Evolutionary conservation across 2,329 filamentous ascomycete species (phyloP).

Genomic region (Sclerotinia minor): DNA sequence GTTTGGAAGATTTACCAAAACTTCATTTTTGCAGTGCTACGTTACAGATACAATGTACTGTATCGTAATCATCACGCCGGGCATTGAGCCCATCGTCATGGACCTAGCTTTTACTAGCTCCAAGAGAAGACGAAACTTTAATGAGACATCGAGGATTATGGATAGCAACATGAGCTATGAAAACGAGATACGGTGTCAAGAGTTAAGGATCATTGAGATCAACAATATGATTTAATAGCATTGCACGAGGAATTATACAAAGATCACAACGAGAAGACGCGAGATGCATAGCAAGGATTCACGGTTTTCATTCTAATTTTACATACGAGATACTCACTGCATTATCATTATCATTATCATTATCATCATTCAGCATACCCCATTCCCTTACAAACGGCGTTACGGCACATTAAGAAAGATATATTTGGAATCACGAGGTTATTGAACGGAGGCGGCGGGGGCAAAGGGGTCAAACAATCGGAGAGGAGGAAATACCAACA

Average conservation of each 20-base stretch:
- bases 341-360: conserved; percentile 20
- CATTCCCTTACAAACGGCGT: conserved; percentile 16
- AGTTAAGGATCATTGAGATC: conserved; percentile 11
- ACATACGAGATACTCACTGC: conserved; percentile 4
- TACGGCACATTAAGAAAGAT: conserved; percentile 14
- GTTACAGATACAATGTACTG: conserved; percentile 6
- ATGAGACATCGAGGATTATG: conserved; percentile 14
- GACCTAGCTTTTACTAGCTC: neutral
- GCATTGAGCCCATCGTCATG: conserved; percentile 1
- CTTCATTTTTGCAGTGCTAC: conserved; percentile 22
- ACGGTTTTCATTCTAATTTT: conserved; percentile 13
- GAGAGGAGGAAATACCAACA: conserved; percentile 21
- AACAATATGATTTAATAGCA: conserved; percentile 4
- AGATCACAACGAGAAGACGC: conserved; percentile 11
- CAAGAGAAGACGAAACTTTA: neutral
- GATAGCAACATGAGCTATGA: conserved; percentile 21
- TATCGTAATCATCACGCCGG: conserved; percentile 17
- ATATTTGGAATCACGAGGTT: conserved; percentile 13
- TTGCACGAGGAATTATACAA: neutral
- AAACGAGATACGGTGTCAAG: conserved; percentile 8
- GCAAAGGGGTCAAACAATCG: neutral
- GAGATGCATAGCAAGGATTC: conserved; percentile 16
- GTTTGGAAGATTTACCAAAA: conserved; percentile 31
- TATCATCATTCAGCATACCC: conserved; percentile 19
- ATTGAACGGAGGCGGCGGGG: neutral